Evolutionary conservation across 805 yeast genomes (phyloP).

Genomic region (Huiozyma naganishii): DNA sequence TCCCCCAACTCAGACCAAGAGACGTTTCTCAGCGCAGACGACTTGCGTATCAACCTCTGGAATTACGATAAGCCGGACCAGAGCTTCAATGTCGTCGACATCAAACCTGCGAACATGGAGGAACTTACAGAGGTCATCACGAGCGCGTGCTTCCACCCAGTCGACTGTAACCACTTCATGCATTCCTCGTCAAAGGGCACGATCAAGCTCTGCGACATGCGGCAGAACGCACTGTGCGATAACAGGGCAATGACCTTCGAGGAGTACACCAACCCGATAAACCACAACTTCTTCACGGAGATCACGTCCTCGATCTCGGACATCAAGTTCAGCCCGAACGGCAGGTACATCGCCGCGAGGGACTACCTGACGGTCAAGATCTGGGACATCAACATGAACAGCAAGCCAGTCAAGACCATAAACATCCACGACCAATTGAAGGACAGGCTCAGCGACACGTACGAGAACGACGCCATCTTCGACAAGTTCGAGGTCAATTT

Average conservation of each 20-base stretch:
- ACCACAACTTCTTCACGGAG: conserved; percentile 93
- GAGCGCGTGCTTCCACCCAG: conserved; percentile 91
- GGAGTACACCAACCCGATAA: conserved; percentile 84
- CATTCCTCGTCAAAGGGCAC: conserved; percentile 93
- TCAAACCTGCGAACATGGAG: conserved; percentile 97
- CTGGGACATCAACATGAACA: conserved; percentile 98
- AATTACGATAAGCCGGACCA: conserved; percentile 89
- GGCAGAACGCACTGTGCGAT: conserved; percentile 91
- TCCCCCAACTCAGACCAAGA: conserved; percentile 93
- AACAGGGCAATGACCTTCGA: conserved; percentile 78
- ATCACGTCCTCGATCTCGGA: conserved; percentile 91
- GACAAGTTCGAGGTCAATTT: conserved; percentile 96
- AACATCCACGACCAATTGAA: conserved; percentile 92
- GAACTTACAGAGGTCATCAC: conserved; percentile 97
- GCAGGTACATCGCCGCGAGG: conserved; percentile 90
- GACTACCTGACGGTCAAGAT: conserved; percentile 95
- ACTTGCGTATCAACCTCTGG: conserved; percentile 92
- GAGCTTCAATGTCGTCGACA: conserved; percentile 92
- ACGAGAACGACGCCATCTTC: conserved; percentile 96
- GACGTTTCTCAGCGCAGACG: conserved; percentile 88
- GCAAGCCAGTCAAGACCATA: conserved; percentile 85
- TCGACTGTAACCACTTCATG: conserved; percentile 85
- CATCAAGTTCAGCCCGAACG: conserved; percentile 84
- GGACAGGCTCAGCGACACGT: conserved; percentile 89
- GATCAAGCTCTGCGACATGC: conserved; percentile 91